Evolutionary conservation across 202 grass and related monocot species (phyloP).

Genomic region (Saccharum hybrid): DNA sequence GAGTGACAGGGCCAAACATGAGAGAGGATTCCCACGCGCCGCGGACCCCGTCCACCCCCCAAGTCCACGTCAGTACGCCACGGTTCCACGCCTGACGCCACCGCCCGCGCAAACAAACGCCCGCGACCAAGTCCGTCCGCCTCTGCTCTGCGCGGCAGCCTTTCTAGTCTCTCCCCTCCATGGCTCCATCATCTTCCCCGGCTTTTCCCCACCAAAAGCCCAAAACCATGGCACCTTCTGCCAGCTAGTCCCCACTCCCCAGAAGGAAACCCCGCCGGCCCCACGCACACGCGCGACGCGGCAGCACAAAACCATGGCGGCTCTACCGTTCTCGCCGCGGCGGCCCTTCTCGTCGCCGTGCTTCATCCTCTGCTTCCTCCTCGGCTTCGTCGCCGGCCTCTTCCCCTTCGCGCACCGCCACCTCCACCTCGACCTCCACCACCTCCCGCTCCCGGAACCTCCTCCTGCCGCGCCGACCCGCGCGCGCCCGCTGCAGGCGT

Average conservation of each 20-base stretch:
- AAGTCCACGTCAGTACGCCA: not conserved
- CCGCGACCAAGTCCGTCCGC: constrained; percentile 34
- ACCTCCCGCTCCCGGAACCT: constrained; percentile 8
- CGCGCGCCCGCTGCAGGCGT: constrained; percentile 57
- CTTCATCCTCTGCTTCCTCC: constrained; percentile 63
- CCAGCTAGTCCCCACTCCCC: not conserved
- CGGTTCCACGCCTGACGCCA: not conserved
- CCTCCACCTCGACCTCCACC: constrained; percentile 48
- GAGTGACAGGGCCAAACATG: no score
- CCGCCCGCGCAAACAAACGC: not conserved
- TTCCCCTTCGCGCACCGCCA: constrained; percentile 58
- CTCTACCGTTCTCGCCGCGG: constrained; percentile 26
- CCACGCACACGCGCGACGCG: not conserved
- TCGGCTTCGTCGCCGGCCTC: constrained; percentile 62
- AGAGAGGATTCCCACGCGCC: not conserved
- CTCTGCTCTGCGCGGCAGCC: not conserved
- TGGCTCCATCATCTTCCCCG: no score
- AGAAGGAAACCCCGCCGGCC: not conserved
- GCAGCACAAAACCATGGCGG: constrained; percentile 2
- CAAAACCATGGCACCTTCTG: not conserved
- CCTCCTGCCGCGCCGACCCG: constrained; percentile 47
- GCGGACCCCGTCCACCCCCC: constrained; percentile 10
- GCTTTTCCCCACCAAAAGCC: not conserved
- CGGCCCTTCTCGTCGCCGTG: constrained; percentile 53
- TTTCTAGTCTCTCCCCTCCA: no score